Conservation (phyloP, 1,284 basidiomycete genomes). For the Flammula alnicola region DNA sequence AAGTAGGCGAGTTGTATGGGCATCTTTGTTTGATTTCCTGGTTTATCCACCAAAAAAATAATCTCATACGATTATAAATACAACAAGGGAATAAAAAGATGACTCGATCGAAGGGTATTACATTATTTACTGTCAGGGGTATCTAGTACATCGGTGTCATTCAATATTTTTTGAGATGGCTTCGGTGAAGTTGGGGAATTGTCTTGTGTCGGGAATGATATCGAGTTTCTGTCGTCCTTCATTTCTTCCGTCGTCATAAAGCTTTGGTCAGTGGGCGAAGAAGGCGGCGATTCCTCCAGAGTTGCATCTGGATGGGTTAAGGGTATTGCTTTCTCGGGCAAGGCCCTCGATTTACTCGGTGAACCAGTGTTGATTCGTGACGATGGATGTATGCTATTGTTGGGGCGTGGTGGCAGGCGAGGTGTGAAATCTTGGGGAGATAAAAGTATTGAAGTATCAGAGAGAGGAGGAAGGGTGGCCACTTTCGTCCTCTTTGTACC, state of each 20-base stretch:
- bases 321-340: slow-evolving; percentile 19
- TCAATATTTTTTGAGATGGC: neutral
- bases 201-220: slow-evolving; percentile 23
- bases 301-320: slow-evolving; percentile 9
- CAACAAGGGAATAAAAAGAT: slow-evolving; percentile 13
- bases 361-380: slow-evolving; percentile 45
- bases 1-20: neutral
- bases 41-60: slow-evolving; percentile 1
- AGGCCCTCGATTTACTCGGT: slow-evolving; percentile 21
- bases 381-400: slow-evolving; percentile 79
- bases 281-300: slow-evolving; percentile 14
- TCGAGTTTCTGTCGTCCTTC: slow-evolving; percentile 21
- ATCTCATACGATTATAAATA: slow-evolving; percentile 15
- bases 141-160: slow-evolving; percentile 14
- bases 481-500: slow-evolving; percentile 71
- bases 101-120: slow-evolving; percentile 14
- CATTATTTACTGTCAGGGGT: slow-evolving; percentile 14
- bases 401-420: slow-evolving; percentile 65
- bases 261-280: slow-evolving; percentile 14
- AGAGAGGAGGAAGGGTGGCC: slow-evolving; percentile 44
- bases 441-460: slow-evolving; percentile 34
- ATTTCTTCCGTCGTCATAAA: slow-evolving; percentile 11
- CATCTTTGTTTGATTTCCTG: neutral
- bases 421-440: slow-evolving; percentile 71
- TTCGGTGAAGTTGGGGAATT: slow-evolving; percentile 13